Evolutionary conservation across 2,329 filamentous ascomycete genomes (phyloP), one percentile per base, ranked within the genome.

Genomic region (Endoconidiophora polonica): DNA sequence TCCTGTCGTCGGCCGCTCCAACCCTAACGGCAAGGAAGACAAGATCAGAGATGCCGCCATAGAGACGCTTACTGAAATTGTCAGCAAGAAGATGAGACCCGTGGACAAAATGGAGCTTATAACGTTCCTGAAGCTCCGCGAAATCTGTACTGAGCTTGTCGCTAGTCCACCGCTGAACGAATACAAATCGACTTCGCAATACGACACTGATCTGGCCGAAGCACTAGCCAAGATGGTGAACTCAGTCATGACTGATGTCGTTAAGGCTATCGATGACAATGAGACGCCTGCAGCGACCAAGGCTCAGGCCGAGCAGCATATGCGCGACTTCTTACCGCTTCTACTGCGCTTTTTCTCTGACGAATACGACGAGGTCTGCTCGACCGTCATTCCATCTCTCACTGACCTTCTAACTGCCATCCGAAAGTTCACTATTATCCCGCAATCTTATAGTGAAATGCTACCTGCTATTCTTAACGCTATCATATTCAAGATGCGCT

Each of bases 331-430:
- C 62, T 70, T 94, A 24, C 86, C 88, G 0, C 82, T 88, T 57
- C 73, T 96, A 10, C 71, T 98, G 46, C 84, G 90, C 38, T 95
- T 95, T 70, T 95, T 98, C 66, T 84, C 87, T 22, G 91, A 98
- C 64, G 88, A 98, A 62, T 98, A 93, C 63, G 91, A 98, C 64
- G 91, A 98, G 67, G 82, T 98, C 57, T 96, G 91, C 70, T 93
- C 88, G 36, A 91, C 86, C 10, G 86, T 96, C 52, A 94, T 98
- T 54, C 85, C 88, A 20, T 90, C 86, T 37, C 77, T 96, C 50
- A 94, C 86, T 45, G 93, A 98, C 59, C 76, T 96, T 45, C 75
- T 98, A 54, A 87, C 86, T 24, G 90, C 94, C 62, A 75, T 96
- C 56, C 82, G 91, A 52, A 94, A 88, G 64, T 71, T 87, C 37